Evolutionary conservation across 2,329 filamentous ascomycete species (phyloP), one percentile per base, ranked within the genome.

Genomic region (Pseudocercospora macadamiae): DNA sequence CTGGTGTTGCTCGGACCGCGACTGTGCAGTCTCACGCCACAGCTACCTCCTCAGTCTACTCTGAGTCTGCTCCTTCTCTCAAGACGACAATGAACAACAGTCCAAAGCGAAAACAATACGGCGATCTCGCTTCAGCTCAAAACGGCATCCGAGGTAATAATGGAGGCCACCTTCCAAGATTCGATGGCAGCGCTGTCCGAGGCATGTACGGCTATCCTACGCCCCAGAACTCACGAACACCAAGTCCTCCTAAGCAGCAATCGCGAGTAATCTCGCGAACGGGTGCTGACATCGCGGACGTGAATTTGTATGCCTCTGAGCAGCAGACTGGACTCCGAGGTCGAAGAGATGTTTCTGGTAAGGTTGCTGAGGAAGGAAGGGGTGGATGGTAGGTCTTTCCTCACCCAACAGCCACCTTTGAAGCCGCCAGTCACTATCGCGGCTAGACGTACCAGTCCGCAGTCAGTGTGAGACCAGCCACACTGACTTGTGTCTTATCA

Each of bases 321-420:
- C 16, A 71, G 70, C 66, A 4, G 59, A 55, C 45, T 61, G 71
- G 59, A 53, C 69, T 52, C 28, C 73, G 56, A 62, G 76, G 74
- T 16, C 77, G 82, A 47, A 77, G 88, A 45, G 86, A 88, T 61
- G 88, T 90, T 2, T 91, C 88, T 70, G 89, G 89, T 1, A 90
- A 89, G 77, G 74, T 86, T 55, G 88, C 82, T 0, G 89, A 92
- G 71, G 89, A 93, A 71, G 89, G 89, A 1, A 76, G 82, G 47
- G 84, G 75, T 23, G 67, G 64, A 53, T 48, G 61, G 55, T 59
- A 59, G 54, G 57, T 32, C 52, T 32, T 32, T 32, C 47, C 52
- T 39, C 52, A 36, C 28, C 57, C 37, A 26, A 44, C 16, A 30
- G 34, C 18, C 30, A 23, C 21, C 48, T 39, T 47, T 47, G 42